Percentiles rank a stretch among this genome's conserved stretches.
Evolutionary conservation across 2,329 filamentous ascomycete genomes (phyloP).

Genomic region (Fusarium tanahbumbuense): DNA sequence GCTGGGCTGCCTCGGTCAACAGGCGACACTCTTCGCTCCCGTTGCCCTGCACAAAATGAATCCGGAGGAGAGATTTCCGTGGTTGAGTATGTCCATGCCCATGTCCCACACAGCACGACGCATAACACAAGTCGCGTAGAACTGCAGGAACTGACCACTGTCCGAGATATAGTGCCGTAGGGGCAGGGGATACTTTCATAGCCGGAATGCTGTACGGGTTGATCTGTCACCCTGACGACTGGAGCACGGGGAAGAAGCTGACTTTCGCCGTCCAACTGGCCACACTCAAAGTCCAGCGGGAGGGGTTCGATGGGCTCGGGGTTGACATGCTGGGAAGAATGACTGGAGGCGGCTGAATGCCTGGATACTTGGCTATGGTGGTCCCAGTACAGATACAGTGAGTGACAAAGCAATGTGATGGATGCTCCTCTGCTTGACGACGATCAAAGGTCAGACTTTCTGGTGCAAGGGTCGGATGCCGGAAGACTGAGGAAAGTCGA

Average conservation of each 20-base stretch:
- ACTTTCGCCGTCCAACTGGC: conserved; percentile 74
- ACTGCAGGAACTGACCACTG: conserved; percentile 39
- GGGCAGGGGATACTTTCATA: conserved; percentile 81
- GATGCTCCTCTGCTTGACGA: conserved; percentile 17
- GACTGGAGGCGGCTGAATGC: conserved; percentile 28
- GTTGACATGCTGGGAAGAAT: conserved; percentile 42
- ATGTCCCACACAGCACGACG: conserved; percentile 12
- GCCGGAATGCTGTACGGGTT: conserved; percentile 76
- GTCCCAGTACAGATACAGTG: not conserved
- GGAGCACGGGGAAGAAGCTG: conserved; percentile 62
- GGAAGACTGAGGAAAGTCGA: conserved; percentile 23
- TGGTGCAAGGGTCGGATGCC: conserved; percentile 36
- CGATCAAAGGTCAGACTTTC: conserved; percentile 28
- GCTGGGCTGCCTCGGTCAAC: conserved; percentile 48
- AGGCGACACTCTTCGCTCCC: conserved; percentile 49
- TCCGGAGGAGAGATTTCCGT: conserved; percentile 57
- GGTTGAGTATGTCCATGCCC: conserved; percentile 69
- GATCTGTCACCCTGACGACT: conserved; percentile 60
- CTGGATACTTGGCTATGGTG: conserved; percentile 6
- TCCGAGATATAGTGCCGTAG: conserved; percentile 67
- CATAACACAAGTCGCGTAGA: conserved; percentile 28
- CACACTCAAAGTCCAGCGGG: conserved; percentile 73
- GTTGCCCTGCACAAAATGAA: conserved; percentile 56
- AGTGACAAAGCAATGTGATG: conserved; percentile 21
- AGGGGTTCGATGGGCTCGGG: conserved; percentile 71